phyloP scores from a whole-genome alignment of 148 eudicot species.

The Hydrangea macrophylla region DNA sequence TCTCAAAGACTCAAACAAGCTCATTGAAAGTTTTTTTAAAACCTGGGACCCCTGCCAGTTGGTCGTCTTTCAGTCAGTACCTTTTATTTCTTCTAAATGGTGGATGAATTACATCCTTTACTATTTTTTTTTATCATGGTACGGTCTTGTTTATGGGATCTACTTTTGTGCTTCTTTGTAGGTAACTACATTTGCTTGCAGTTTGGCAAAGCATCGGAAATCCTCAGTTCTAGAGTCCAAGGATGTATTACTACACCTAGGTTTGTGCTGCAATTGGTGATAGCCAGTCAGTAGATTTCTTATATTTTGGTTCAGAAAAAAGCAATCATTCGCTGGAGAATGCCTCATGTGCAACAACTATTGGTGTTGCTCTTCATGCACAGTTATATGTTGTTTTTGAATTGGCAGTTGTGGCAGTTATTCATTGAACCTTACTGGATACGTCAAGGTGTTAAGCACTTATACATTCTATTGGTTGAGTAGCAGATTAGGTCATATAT shows the following conservation, averaged over 20 bases:
- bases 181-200: constrained; percentile 91
- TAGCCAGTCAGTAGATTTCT: neutral
- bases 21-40: neutral
- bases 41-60: neutral
- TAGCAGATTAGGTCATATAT: no score
- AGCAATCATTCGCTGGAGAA: neutral
- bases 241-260: constrained; percentile 91
- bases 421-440: no score
- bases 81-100: neutral
- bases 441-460: no score
- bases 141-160: neutral
- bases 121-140: neutral
- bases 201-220: constrained; percentile 94
- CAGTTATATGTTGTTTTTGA: no score
- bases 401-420: no score
- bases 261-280: constrained; percentile 33
- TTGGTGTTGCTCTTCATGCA: no score
- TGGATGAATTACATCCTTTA: neutral
- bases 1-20: neutral
- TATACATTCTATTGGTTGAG: no score
- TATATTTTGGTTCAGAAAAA: neutral
- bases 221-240: constrained; percentile 83
- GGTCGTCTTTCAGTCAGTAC: neutral
- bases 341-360: no score
- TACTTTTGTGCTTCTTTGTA: constrained; percentile 30